A percentile compares a stretch with the other conserved stretches of the same genome.
These are phyloP conservation scores for Ophiostoma pallidulum DNA, from an alignment of 2,329 filamentous ascomycete species.

Conservation along the genomic window DNA sequence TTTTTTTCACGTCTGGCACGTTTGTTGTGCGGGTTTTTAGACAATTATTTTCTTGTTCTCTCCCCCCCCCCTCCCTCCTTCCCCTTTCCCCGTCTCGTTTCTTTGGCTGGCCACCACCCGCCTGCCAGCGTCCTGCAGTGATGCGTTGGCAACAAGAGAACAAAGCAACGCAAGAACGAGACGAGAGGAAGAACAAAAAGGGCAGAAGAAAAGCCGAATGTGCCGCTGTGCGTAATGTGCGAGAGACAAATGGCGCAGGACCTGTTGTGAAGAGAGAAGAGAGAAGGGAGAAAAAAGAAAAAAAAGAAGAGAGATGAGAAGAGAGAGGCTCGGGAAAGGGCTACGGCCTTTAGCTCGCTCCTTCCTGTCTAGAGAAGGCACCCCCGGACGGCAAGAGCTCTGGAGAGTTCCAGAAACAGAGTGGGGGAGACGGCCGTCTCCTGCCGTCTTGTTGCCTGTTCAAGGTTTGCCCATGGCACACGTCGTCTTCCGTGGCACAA, in stretches of 20 bases:
- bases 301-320: no score
- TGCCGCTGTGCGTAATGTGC: no score
- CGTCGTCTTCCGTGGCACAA: not conserved
- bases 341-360: no score
- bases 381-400: not conserved
- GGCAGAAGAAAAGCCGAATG: not conserved
- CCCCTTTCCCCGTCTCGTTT: not conserved
- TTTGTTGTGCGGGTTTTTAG: not conserved
- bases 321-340: no score
- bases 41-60: not conserved
- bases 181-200: not conserved
- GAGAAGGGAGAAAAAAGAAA: no score
- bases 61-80: not conserved
- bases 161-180: constrained; percentile 2
- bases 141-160: constrained; percentile 15
- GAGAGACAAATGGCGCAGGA: no score
- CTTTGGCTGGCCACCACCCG: constrained; percentile 10
- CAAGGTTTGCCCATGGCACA: not conserved
- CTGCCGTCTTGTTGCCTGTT: no score
- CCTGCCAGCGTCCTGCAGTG: constrained; percentile 10
- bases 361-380: no score
- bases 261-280: no score
- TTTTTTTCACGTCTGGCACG: not conserved
- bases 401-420: no score
- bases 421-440: no score